A percentile compares a stretch with the other conserved stretches of the same genome.
Conservation (phyloP, 2,329 filamentous ascomycete species). For the Cytospora leucostoma region DNA sequence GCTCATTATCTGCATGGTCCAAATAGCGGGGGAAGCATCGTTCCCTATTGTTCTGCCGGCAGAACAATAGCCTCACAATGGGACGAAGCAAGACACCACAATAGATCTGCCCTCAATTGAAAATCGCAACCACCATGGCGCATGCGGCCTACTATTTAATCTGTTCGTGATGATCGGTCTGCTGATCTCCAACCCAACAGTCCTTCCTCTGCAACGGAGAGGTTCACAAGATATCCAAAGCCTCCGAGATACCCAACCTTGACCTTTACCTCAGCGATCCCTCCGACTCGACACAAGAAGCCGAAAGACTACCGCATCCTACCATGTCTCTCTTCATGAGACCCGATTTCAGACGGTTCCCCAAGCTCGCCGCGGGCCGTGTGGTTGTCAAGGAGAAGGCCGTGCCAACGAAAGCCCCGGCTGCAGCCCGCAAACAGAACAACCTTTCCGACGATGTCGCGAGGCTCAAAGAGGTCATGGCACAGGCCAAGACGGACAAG, state of each 20-base stretch:
- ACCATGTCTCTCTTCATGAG: slow-evolving; percentile 54
- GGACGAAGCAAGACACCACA: not conserved
- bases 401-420: slow-evolving; percentile 29
- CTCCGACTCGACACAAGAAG: slow-evolving; percentile 48
- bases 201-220: slow-evolving; percentile 51
- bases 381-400: slow-evolving; percentile 25
- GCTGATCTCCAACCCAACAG: slow-evolving; percentile 38
- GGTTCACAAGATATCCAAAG: slow-evolving; percentile 37
- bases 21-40: slow-evolving; percentile 1
- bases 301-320: slow-evolving; percentile 51
- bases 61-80: slow-evolving; percentile 26
- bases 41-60: slow-evolving; percentile 19
- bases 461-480: slow-evolving; percentile 48
- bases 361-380: slow-evolving; percentile 29
- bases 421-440: slow-evolving; percentile 35
- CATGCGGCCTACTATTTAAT: not conserved
- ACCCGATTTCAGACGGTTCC: slow-evolving; percentile 33
- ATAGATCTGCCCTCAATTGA: slow-evolving; percentile 7
- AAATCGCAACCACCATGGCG: not conserved
- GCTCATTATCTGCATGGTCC: not conserved
- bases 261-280: slow-evolving; percentile 59
- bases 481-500: slow-evolving; percentile 47
- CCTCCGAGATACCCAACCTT: slow-evolving; percentile 49
- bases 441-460: slow-evolving; percentile 49
- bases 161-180: not conserved